Evolutionary conservation across 163 green algal genomes (phyloP), one percentile per base, ranked within the genome.

Genomic region (Coccomyxa subellipsoidea): DNA sequence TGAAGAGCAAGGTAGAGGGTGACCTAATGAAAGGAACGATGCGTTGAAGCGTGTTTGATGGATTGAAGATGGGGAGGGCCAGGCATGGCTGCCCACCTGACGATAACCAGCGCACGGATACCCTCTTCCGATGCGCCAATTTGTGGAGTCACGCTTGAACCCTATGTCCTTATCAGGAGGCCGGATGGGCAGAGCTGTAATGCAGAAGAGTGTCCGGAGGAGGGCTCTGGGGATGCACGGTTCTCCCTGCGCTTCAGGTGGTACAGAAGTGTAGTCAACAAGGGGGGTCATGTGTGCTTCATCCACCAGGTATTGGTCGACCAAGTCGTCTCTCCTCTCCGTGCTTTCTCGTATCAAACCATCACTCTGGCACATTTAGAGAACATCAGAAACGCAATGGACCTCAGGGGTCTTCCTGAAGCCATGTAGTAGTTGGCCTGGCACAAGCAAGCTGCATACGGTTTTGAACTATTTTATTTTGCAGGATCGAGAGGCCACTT

Each of bases 141-240:
- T 15, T 92, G 87, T 76, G 92, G 92, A 35, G 95, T 98, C 0
- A 90, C 92, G 27, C 83, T 99, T 12, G 92, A 96, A 77, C 96
- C 96, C 15, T 98, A 98, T 86, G 88, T 98, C 27, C 81, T 96
- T 36, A 85, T 96, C 39, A 91, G 94, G 54, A 87, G 93, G 23
- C 92, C 95, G 38, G 34, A 77, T 39, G 78, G 32, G 32, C 89
- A 84, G 15, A 92, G 87, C 15, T 84, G 92, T n/a, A 94, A 91
- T 32, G 92, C 91, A n/a, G 92, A 96, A 40, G 92, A 96, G 84
- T 82, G 96, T 39, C 87, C 91, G 4, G 79, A 85, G 78, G 85
- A 84, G 47, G 80, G 76, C 23, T 47, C 36, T 35, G 38, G 47
- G 31, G 93, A 98, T 54, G 82, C 79, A 38, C 86, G 89, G 18